A percentile compares a stretch with the other conserved stretches of the same genome.
Conservation (phyloP, 2,329 filamentous ascomycete genomes). For the Aspergillus floridensis region DNA sequence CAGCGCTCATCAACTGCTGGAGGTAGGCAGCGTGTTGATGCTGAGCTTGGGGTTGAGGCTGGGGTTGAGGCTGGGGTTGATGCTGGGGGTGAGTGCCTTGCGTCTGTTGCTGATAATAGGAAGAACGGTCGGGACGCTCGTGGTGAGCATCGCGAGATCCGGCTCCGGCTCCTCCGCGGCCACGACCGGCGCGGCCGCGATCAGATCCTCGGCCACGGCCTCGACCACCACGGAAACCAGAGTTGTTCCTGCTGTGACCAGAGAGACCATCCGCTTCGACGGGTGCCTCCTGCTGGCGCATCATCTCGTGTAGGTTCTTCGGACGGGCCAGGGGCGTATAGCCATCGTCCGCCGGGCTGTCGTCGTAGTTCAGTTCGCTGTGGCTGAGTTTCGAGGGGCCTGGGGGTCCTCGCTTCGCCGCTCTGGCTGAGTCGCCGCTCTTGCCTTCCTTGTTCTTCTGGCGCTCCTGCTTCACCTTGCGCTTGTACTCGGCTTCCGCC, state of each 20-base stretch:
- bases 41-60: slow-evolving; percentile 21
- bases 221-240: slow-evolving; percentile 46
- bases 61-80: too few species aligned
- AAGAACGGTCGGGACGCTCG: slow-evolving; percentile 28
- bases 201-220: slow-evolving; percentile 47
- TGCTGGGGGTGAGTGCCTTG: slow-evolving; percentile 18
- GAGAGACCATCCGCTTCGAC: slow-evolving; percentile 31
- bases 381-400: slow-evolving; percentile 41
- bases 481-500: slow-evolving; percentile 79
- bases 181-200: slow-evolving; percentile 38
- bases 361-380: slow-evolving; percentile 63
- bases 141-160: slow-evolving; percentile 29
- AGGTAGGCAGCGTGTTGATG: slow-evolving; percentile 3
- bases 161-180: slow-evolving; percentile 28
- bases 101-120: slow-evolving; percentile 22
- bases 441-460: slow-evolving; percentile 52
- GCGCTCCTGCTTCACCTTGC: slow-evolving; percentile 65
- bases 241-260: slow-evolving; percentile 26
- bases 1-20: slow-evolving; percentile 11
- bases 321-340: slow-evolving; percentile 72
- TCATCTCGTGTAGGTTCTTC: slow-evolving; percentile 56
- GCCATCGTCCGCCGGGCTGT: slow-evolving; percentile 52
- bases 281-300: slow-evolving; percentile 41
- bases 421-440: slow-evolving; percentile 40
- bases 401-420: slow-evolving; percentile 34